phyloP scores from a whole-genome alignment of 2,329 filamentous ascomycete species.

The Penicillium sp. region DNA sequence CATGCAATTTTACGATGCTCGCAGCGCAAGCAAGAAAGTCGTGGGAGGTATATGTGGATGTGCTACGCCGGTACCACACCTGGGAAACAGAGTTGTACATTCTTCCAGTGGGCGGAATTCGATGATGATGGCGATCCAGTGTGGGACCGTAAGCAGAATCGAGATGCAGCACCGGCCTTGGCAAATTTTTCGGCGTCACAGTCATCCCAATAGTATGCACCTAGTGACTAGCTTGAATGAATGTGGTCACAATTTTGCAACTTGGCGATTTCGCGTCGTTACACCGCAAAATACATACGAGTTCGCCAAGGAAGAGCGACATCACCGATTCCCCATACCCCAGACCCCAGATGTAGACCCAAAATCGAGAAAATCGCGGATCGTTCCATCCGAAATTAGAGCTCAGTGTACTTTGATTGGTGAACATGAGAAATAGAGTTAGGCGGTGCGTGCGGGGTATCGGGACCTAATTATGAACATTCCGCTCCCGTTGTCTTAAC shows the following conservation, averaged over 20 bases:
- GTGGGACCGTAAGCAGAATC: slow-evolving; percentile 46
- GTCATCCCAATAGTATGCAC: slow-evolving; percentile 1
- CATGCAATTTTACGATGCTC: slow-evolving; percentile 73
- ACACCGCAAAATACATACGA: not conserved
- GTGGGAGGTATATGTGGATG: slow-evolving; percentile 90
- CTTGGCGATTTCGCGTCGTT: not conserved
- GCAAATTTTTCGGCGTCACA: slow-evolving; percentile 27
- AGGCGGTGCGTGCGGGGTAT: not conserved
- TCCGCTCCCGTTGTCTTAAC: not conserved
- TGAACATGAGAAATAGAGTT: not conserved
- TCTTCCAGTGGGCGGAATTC: slow-evolving; percentile 84
- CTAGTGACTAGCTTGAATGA: not conserved
- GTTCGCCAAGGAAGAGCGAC: not conserved
- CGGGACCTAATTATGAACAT: not conserved
- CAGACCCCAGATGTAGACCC: not conserved
- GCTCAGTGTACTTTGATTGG: not conserved
- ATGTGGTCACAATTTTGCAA: not conserved
- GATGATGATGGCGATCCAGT: slow-evolving; percentile 81
- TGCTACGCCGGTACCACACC: slow-evolving; percentile 66
- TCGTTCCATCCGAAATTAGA: not conserved
- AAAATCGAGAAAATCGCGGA: not conserved
- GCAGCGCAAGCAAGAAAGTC: slow-evolving; percentile 72
- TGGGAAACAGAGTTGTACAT: slow-evolving; percentile 62
- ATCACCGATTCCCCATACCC: not conserved
- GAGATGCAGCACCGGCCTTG: slow-evolving; percentile 24